Evolutionary conservation across 2,329 filamentous ascomycete species (phyloP).

Genomic region (Paradendryphiella salina): DNA sequence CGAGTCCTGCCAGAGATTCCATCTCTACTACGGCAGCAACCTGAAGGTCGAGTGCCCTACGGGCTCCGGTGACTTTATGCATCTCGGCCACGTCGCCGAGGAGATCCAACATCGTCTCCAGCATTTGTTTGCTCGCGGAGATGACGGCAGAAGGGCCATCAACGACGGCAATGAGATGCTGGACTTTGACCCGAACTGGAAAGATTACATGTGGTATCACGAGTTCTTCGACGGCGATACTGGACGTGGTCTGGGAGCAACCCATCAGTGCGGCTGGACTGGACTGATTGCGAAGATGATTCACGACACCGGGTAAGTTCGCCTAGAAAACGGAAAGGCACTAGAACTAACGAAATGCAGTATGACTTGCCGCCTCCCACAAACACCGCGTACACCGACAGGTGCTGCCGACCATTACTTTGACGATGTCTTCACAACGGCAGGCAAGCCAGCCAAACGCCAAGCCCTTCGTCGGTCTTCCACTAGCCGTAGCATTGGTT

Average conservation of each 20-base stretch:
- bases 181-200: slow-evolving; percentile 92
- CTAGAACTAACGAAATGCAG: slow-evolving; percentile 50
- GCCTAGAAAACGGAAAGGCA: neutral
- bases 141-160: slow-evolving; percentile 85
- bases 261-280: slow-evolving; percentile 96
- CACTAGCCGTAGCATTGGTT: slow-evolving; percentile 79
- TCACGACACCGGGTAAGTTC: slow-evolving; percentile 87
- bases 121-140: slow-evolving; percentile 82
- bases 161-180: slow-evolving; percentile 82
- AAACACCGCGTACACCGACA: slow-evolving; percentile 86
- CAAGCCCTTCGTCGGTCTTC: slow-evolving; percentile 74
- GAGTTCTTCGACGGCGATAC: slow-evolving; percentile 96
- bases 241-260: slow-evolving; percentile 85
- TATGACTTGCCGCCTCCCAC: slow-evolving; percentile 57
- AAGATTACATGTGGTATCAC: slow-evolving; percentile 91
- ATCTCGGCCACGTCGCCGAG: slow-evolving; percentile 90
- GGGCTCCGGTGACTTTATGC: slow-evolving; percentile 92
- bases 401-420: slow-evolving; percentile 91
- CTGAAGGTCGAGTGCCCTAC: slow-evolving; percentile 93
- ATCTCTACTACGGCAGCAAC: slow-evolving; percentile 89
- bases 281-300: slow-evolving; percentile 95
- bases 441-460: slow-evolving; percentile 48
- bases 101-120: slow-evolving; percentile 93
- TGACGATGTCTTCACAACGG: slow-evolving; percentile 77
- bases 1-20: slow-evolving; percentile 92